Conservation (phyloP, 1,139 yeast genomes). For the Geotrichum aggregatum region DNA sequence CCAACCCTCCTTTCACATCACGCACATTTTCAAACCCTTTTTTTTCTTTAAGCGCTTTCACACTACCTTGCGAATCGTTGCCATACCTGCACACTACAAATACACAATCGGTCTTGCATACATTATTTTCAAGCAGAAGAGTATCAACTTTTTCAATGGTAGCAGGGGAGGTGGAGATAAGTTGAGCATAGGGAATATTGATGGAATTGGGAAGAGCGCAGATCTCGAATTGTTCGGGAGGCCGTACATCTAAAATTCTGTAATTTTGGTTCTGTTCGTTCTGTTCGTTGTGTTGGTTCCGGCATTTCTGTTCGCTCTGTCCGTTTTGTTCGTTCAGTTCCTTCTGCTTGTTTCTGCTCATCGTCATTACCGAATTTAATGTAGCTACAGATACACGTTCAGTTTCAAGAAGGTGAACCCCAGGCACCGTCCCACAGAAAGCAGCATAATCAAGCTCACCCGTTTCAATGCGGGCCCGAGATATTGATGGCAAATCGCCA, state of each 20-base stretch:
- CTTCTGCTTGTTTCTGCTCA: too few relatives aligned
- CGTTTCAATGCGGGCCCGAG: conserved; percentile 44
- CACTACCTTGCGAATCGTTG: conserved; percentile 83
- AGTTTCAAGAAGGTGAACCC: conserved; percentile 12
- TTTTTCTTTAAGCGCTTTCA: conserved; percentile 50
- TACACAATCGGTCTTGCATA: conserved; percentile 30
- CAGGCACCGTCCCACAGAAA: conserved; percentile 59
- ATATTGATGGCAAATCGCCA: conserved; percentile 49
- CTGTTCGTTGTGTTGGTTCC: not conserved
- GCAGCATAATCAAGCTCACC: conserved; percentile 57
- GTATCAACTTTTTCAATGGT: conserved; percentile 12
- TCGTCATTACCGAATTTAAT: conserved; percentile 33
- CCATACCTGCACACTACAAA: conserved; percentile 78
- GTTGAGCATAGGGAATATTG: conserved; percentile 52
- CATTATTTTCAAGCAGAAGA: conserved; percentile 2
- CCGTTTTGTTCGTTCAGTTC: too few relatives aligned
- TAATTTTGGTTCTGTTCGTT: conserved; percentile 10
- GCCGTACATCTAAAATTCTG: conserved; percentile 72
- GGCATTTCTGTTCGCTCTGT: too few relatives aligned
- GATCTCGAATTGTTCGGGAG: conserved; percentile 68
- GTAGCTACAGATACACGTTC: conserved; percentile 53
- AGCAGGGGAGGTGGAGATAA: conserved; percentile 20
- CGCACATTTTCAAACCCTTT: conserved; percentile 47
- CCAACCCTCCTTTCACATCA: conserved; percentile 77
- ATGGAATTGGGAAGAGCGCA: conserved; percentile 56